These are phyloP conservation scores for Emiliania huxleyi DNA, from an alignment of 78 protist species.

Conservation along the genomic window DNA sequence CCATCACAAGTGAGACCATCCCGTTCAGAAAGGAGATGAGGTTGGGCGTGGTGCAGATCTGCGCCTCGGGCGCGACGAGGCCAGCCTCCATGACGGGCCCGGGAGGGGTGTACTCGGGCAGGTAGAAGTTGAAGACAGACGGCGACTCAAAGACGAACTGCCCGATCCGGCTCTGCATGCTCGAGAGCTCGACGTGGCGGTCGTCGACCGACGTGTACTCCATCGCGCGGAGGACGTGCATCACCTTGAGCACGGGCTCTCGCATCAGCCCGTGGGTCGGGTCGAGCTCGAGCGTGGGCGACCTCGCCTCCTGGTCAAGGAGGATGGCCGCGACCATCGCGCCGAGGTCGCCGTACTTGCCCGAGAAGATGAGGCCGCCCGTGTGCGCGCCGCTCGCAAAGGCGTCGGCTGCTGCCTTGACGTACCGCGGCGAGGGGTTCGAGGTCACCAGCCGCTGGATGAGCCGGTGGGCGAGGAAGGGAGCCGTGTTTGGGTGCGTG, in stretches of 20 bases:
- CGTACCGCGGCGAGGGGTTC: slow-evolving; percentile 29
- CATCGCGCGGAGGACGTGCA: slow-evolving; percentile 12
- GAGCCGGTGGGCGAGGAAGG: neutral
- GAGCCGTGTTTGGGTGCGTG: neutral
- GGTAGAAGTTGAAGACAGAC: slow-evolving; percentile 9
- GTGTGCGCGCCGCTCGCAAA: neutral
- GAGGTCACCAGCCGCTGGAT: neutral
- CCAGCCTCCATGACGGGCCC: neutral
- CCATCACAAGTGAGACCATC: neutral
- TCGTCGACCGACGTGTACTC: neutral
- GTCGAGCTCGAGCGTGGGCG: neutral
- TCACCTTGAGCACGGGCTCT: neutral
- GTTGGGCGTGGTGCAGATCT: slow-evolving; percentile 9
- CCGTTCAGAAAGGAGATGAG: slow-evolving; percentile 1
- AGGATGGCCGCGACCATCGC: slow-evolving; percentile 5
- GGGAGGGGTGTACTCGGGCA: neutral
- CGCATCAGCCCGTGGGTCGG: neutral
- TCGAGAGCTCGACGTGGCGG: neutral
- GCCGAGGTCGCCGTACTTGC: neutral
- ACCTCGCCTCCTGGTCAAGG: slow-evolving; percentile 37
- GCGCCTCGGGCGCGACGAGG: slow-evolving; percentile 17
- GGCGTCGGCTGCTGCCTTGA: neutral
- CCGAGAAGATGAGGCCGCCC: neutral
- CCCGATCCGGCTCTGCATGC: neutral
- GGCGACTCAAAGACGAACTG: neutral